Conservation (phyloP, 2,329 filamentous ascomycete genomes). For the Daldinia eschscholtzii region DNA sequence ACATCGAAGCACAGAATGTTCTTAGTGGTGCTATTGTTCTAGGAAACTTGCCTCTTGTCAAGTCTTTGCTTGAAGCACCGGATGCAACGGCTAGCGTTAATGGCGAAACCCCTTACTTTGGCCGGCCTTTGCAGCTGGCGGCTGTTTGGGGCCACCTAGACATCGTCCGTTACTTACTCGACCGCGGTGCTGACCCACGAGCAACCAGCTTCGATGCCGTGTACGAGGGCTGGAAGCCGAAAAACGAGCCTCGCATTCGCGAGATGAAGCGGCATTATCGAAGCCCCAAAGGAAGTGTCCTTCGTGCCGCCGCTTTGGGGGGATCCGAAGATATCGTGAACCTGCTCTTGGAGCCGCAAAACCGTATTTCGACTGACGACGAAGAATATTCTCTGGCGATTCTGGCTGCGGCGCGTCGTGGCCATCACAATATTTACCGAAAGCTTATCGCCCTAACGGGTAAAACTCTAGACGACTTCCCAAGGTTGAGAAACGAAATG, state of each 20-base stretch:
- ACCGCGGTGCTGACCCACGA: slow-evolving; percentile 5
- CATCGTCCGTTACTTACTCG: slow-evolving; percentile 11
- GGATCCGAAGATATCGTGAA: slow-evolving; percentile 13
- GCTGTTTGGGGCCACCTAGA: slow-evolving; percentile 18
- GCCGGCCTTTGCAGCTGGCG: slow-evolving; percentile 9
- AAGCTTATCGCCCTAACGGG: background rate
- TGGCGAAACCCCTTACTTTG: background rate
- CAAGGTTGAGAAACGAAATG: background rate
- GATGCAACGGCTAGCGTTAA: background rate
- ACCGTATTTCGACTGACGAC: background rate
- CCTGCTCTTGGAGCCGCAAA: slow-evolving; percentile 2
- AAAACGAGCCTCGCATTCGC: background rate
- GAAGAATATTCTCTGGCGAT: background rate
- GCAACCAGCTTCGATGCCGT: background rate
- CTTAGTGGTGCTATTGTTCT: slow-evolving; percentile 16
- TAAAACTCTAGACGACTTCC: background rate
- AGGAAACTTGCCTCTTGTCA: slow-evolving; percentile 7
- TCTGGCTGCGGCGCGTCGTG: background rate
- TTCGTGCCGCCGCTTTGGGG: slow-evolving; percentile 5
- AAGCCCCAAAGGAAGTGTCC: background rate
- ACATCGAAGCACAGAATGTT: slow-evolving; percentile 3
- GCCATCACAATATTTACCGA: background rate
- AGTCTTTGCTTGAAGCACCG: slow-evolving; percentile 4
- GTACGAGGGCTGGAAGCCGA: background rate
- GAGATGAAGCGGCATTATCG: background rate